These are phyloP conservation scores for Phlebiopsis flavidoalba DNA, from an alignment of 768 basidiomycete genomes.

Conservation along the genomic window DNA sequence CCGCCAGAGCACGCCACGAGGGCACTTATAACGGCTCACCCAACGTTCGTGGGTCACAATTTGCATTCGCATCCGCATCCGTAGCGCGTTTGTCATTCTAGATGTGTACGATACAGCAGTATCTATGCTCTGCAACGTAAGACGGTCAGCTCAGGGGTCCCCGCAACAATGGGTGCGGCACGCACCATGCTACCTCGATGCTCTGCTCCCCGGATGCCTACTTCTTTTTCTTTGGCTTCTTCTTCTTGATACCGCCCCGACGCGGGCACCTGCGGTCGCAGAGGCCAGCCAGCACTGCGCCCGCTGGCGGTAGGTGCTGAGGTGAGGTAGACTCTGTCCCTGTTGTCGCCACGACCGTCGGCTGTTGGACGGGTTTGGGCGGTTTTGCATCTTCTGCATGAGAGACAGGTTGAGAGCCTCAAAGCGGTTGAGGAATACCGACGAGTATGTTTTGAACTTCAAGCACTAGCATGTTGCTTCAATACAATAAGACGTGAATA, in stretches of 20 bases:
- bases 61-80: background rate
- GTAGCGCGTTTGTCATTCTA: background rate
- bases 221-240: constrained; percentile 81
- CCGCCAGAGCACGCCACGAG: background rate
- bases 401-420: constrained; percentile 85
- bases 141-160: background rate
- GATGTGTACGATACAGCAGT: background rate
- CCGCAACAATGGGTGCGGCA: background rate
- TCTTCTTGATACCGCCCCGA: constrained; percentile 72
- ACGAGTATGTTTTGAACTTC: constrained; percentile 94
- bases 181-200: background rate
- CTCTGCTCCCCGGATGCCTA: constrained; percentile 18
- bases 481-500: background rate
- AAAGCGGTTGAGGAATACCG: constrained; percentile 94
- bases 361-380: constrained; percentile 17
- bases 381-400: constrained; percentile 83
- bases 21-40: background rate
- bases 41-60: background rate
- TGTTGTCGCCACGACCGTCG: background rate
- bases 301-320: background rate
- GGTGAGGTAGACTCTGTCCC: background rate
- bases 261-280: constrained; percentile 20
- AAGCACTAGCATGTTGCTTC: constrained; percentile 57
- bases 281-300: constrained; percentile 1
- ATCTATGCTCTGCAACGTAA: background rate